Evolutionary conservation across 495 filamentous ascomycete species (phyloP).

Genomic region (Halenospora varia): DNA sequence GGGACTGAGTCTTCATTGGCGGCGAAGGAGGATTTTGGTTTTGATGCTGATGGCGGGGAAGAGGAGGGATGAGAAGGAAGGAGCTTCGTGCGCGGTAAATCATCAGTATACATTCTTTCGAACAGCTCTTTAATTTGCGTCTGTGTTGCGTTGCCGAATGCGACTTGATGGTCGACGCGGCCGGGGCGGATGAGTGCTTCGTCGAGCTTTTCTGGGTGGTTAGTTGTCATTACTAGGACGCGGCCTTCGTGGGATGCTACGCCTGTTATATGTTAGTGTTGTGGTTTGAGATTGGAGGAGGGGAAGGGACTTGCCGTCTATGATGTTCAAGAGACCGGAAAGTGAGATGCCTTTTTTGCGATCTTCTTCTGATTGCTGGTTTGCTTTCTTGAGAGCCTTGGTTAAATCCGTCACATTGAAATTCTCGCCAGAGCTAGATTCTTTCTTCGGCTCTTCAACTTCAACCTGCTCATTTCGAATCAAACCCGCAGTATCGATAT

Average conservation of each 20-base stretch:
- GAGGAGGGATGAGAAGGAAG: too few species aligned
- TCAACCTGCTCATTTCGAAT: conserved; percentile 37
- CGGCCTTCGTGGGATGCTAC: conserved; percentile 78
- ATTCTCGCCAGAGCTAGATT: neutral
- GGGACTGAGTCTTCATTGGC: neutral
- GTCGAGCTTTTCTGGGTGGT: conserved; percentile 70
- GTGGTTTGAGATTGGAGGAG: neutral
- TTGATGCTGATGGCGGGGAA: neutral
- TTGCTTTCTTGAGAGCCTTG: conserved; percentile 21
- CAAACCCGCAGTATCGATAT: conserved; percentile 67
- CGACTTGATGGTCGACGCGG: conserved; percentile 68
- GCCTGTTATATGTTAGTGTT: conserved; percentile 7
- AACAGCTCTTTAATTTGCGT: conserved; percentile 66
- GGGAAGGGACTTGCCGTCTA: conserved; percentile 55
- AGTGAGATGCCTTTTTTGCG: conserved; percentile 51
- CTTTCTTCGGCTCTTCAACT: conserved; percentile 22
- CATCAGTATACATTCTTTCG: conserved; percentile 62
- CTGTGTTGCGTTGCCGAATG: conserved; percentile 61
- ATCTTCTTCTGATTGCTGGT: conserved; percentile 33
- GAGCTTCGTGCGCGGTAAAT: conserved; percentile 18
- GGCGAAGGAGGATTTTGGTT: neutral
- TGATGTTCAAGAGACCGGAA: conserved; percentile 76
- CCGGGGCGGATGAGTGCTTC: conserved; percentile 72
- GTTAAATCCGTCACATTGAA: conserved; percentile 14
- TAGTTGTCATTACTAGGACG: conserved; percentile 82